A percentile compares a stretch with the other conserved stretches of the same genome.
Evolutionary conservation across 208 protist genomes (phyloP).

Genomic region (Phytomonas sp.): DNA sequence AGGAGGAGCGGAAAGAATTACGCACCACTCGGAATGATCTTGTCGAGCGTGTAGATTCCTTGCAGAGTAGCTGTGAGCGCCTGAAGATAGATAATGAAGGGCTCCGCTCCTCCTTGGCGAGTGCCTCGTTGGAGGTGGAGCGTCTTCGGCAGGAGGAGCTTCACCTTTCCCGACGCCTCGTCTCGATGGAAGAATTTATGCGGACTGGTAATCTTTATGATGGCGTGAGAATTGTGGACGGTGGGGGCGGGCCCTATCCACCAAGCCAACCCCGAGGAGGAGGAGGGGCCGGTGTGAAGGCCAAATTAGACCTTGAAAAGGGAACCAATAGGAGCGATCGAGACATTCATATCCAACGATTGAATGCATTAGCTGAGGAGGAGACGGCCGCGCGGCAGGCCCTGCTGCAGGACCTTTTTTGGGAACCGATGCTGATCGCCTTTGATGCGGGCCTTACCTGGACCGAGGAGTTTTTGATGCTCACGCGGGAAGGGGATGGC

Average conservation of each 20-base stretch:
- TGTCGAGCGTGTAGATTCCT: constrained; percentile 23
- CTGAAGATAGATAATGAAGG: constrained; percentile 23
- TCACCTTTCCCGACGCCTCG: constrained; percentile 27
- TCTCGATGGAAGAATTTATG: constrained; percentile 22
- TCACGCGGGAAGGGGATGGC: constrained; percentile 11
- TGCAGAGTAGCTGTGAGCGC: constrained; percentile 14
- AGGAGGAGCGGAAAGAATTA: constrained; percentile 27
- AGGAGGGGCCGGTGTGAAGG: constrained; percentile 3
- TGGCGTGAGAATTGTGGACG: constrained; percentile 15
- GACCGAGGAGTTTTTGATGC: constrained; percentile 37
- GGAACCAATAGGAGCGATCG: not conserved
- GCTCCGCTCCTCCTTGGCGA: constrained; percentile 13
- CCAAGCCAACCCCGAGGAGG: constrained; percentile 7
- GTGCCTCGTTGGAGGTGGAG: constrained; percentile 41
- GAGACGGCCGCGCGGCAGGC: constrained; percentile 45
- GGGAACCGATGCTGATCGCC: constrained; percentile 75
- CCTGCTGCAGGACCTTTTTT: constrained; percentile 62
- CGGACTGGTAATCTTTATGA: constrained; percentile 4
- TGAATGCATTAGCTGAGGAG: constrained; percentile 19
- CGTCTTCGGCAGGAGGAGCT: constrained; percentile 58
- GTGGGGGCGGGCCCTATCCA: constrained; percentile 2
- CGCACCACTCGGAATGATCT: constrained; percentile 31
- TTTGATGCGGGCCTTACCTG: constrained; percentile 83
- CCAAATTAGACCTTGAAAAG: not conserved
- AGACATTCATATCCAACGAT: not conserved